Base-by-base conservation (phyloP, 2,329 filamentous ascomycete genomes). In the Thielaviopsis euricoi region DNA sequence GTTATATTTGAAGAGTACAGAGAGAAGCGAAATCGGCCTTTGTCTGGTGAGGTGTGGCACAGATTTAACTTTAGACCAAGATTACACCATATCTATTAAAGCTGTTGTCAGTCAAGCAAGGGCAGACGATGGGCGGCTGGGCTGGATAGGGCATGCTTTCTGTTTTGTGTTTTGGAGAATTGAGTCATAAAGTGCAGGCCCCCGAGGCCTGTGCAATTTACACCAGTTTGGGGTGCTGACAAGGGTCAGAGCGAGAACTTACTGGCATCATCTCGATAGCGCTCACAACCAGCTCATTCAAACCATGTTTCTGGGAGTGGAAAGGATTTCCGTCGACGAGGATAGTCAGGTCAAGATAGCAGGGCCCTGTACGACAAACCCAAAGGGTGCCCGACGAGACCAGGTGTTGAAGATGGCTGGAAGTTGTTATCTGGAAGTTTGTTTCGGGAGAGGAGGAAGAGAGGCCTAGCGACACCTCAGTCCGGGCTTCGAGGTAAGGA, bases 331-430 rank as follows among this genome's bases (percentile, higher is more conserved):
- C 55, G 19, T 58, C 56, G 22, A 58, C 55, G 9, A 60, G 52
- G 52, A 60, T 55, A 12, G 48, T 13, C 19, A 60, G 25, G 25
- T 55, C 52, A 9, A 60, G 46, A 49, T 46, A 60, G 50, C 58
- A 60, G 33, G 55, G 58, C 43, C 58, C 58, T 29, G 58, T 60
- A 33, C 58, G 58, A 50, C 55, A 60, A 6, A 60, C 55, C 58
- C 58, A 60, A n/a, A 60, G 55, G 12, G 23, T 21, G 49, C 58
- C 58, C 10, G 52, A 46, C 22, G 49, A 19, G n/a, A 58, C 48
- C 10, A 52, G 25, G 17, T 55, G 21, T 43, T 53, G 58, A 17
- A 60, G 52, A 25, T 58, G 55, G 37, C 21, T 33, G 40, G 57
- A 55, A 40, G n/a, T 53, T 23, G 46, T 23, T 52, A 59, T 48